Conservation (phyloP, 1,139 yeast genomes). For the Nematodospora anomalae region DNA sequence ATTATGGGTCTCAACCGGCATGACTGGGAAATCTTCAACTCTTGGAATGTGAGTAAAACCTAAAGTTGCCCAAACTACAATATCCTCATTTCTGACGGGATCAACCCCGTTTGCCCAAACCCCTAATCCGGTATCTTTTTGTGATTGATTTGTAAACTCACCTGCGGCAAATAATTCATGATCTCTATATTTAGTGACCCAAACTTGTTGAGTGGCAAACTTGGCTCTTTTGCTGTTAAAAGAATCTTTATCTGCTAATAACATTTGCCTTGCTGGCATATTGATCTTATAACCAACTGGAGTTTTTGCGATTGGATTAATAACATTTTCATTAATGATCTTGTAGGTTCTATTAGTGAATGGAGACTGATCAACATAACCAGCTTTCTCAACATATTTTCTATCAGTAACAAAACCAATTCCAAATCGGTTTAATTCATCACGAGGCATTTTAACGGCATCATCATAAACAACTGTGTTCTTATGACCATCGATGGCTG, state of each 20-base stretch:
- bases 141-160: slow-evolving; percentile 76
- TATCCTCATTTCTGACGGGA: slow-evolving; percentile 73
- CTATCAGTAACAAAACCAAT: slow-evolving; percentile 73
- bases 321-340: slow-evolving; percentile 73
- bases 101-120: slow-evolving; percentile 70
- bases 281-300: slow-evolving; percentile 83
- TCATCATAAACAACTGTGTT: slow-evolving; percentile 79
- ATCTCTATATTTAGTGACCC: slow-evolving; percentile 76
- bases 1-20: slow-evolving; percentile 80
- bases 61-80: slow-evolving; percentile 85
- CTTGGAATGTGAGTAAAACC: slow-evolving; percentile 88
- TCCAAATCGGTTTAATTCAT: slow-evolving; percentile 67
- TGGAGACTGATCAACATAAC: slow-evolving; percentile 73
- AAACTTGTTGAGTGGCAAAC: slow-evolving; percentile 71
- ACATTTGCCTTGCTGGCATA: slow-evolving; percentile 76
- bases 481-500: slow-evolving; percentile 82
- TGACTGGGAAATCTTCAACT: slow-evolving; percentile 90
- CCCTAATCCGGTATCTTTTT: slow-evolving; percentile 61
- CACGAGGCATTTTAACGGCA: slow-evolving; percentile 61
- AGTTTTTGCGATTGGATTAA: slow-evolving; percentile 71
- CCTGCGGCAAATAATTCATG: slow-evolving; percentile 74
- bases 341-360: slow-evolving; percentile 75
- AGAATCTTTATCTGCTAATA: slow-evolving; percentile 65
- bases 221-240: slow-evolving; percentile 65
- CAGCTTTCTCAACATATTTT: slow-evolving; percentile 67